Conservation (phyloP, 257 asterid genomes). For the Euphrasia confusa region DNA sequence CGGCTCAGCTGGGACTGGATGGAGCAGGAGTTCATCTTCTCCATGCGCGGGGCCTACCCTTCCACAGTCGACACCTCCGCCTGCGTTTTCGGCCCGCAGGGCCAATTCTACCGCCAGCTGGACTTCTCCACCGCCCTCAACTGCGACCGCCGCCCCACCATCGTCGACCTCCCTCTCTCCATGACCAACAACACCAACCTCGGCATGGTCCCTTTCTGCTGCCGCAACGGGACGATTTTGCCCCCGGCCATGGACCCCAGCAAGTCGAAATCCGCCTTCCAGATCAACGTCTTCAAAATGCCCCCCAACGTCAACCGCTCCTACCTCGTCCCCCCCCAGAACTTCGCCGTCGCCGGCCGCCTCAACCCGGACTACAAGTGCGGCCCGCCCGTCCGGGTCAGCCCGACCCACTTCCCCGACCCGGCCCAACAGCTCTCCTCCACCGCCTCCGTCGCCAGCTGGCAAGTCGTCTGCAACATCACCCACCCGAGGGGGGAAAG, state of each 20-base stretch:
- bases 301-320: slow-evolving; percentile 87
- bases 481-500: slow-evolving; percentile 55
- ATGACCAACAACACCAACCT: slow-evolving; percentile 63
- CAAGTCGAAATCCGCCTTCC: slow-evolving; percentile 73
- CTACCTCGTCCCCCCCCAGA: slow-evolving; percentile 65
- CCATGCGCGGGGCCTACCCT: slow-evolving; percentile 88
- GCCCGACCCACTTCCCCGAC: slow-evolving; percentile 69
- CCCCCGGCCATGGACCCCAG: slow-evolving; percentile 91
- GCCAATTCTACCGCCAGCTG: slow-evolving; percentile 45
- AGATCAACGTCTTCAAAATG: slow-evolving; percentile 84
- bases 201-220: slow-evolving; percentile 81
- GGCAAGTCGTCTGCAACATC: slow-evolving; percentile 94
- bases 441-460: slow-evolving; percentile 64
- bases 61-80: slow-evolving; percentile 56
- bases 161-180: slow-evolving; percentile 66
- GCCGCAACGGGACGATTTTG: slow-evolving; percentile 85
- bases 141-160: slow-evolving; percentile 72
- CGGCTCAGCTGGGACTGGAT: slow-evolving; percentile 95
- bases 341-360: slow-evolving; percentile 65
- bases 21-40: slow-evolving; percentile 78
- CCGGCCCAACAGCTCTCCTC: slow-evolving; percentile 46
- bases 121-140: slow-evolving; percentile 75
- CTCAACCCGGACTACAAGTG: slow-evolving; percentile 83
- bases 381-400: slow-evolving; percentile 79
- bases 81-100: slow-evolving; percentile 73